Base-by-base conservation (phyloP, 2,329 filamentous ascomycete genomes). In the Alternaria gaisen region DNA sequence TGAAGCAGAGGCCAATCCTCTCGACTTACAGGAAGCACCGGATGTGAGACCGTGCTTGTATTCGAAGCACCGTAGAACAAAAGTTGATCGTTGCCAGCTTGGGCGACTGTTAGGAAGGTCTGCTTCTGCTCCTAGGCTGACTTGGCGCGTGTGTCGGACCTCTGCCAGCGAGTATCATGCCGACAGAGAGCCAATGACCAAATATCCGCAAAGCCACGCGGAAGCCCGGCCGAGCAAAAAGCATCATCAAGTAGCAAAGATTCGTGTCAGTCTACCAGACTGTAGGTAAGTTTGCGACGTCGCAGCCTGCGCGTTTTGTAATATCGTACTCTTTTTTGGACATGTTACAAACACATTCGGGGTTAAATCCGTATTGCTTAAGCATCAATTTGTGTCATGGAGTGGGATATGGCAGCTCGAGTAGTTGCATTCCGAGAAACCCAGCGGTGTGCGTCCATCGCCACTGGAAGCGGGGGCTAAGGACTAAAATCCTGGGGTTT, bases 381-480 rank as follows among this genome's bases (percentile, higher is more conserved):
- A 28, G 24, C 42, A 26, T 26, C 22, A 18, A n/a, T 24, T 28
- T 44, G 14, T 36, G 46, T 26, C 46, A 50, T 38, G 14, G 32
- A 26, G 46, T 50, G 32, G 46, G 46, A 50, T 38, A 38, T 50
- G 46, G 46, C 46, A 24, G 34, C 46, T 43, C 56, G 62, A 66
- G 53, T 64, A 57, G 61, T 56, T 60, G 64, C 42, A 59, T 71
- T 72, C 71, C 71, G 71, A 73, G 60, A 72, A 70, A 64, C 68
- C 56, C 56, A 62, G 66, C 71, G 69, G 59, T 66, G 55, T 56
- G 56, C 30, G 60, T 63, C 60, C 51, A 59, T 66, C 41, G 70
- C 66, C 67, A 72, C 64, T 63, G 57, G 56, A 52, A 54, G 67
- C 65, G 71, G 68, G 68, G 68, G 50, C 58, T 64, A 50, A 61